phyloP scores from a whole-genome alignment of 2,329 filamentous ascomycete species.

The Aspergillus hortae region DNA sequence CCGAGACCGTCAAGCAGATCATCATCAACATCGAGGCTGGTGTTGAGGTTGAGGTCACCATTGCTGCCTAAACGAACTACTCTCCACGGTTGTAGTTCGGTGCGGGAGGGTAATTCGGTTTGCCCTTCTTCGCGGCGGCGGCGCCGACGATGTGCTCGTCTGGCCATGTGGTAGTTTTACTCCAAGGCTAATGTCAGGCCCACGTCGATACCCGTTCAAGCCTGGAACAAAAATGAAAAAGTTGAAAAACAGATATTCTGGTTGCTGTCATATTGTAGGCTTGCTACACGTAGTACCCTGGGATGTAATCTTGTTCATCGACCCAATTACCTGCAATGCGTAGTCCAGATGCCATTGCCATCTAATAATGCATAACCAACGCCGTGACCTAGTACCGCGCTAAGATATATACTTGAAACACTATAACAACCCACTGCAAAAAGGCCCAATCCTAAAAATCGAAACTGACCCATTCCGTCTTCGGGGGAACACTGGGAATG shows the following conservation, averaged over 20 bases:
- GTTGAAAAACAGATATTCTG: slow-evolving; percentile 26
- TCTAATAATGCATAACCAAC: neutral
- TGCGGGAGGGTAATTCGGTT: slow-evolving; percentile 23
- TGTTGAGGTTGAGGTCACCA: slow-evolving; percentile 53
- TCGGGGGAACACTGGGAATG: slow-evolving; percentile 75
- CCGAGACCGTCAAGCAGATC: slow-evolving; percentile 65
- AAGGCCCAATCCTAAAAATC: slow-evolving; percentile 53
- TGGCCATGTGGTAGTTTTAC: slow-evolving; percentile 14
- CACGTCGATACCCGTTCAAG: slow-evolving; percentile 28
- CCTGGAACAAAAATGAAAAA: slow-evolving; percentile 30
- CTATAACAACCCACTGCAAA: neutral
- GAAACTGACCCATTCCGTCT: slow-evolving; percentile 70
- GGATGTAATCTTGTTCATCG: no score
- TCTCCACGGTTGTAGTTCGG: slow-evolving; percentile 16
- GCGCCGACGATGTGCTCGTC: slow-evolving; percentile 15
- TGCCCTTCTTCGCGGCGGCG: slow-evolving; percentile 16
- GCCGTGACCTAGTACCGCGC: neutral
- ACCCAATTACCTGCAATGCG: no score
- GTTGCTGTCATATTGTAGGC: no score
- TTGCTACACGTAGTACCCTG: no score
- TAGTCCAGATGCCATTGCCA: no score
- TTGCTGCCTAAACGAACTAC: slow-evolving; percentile 44
- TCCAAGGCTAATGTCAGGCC: slow-evolving; percentile 13
- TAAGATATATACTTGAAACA: neutral
- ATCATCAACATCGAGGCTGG: slow-evolving; percentile 54